Evolutionary conservation across 139 green algal species (phyloP), one percentile per base, ranked within the genome.

Genomic region (Bryopsis sp.): DNA sequence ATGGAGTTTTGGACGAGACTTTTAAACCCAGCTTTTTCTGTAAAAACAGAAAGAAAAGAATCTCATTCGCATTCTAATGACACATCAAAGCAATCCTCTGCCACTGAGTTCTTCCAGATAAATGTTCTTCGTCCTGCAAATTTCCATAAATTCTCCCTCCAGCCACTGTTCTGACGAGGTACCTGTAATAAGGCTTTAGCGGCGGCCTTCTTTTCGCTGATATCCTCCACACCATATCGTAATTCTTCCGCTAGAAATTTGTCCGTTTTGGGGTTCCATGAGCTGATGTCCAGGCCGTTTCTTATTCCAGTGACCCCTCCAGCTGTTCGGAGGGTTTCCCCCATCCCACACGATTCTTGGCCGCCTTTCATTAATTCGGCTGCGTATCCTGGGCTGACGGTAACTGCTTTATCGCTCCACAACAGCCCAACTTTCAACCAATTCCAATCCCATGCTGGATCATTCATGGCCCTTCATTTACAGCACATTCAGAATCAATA

Each of bases 361-460:
- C 2, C 2, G 6, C 36, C 62, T n/a, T 43, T n/a, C 33, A 34
- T 5, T 33, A 95, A 75, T 73, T 95, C 85, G 2, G 34, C 2
- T 0, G 87, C 87, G 57, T 95, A 92, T 2, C 28, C 33, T 0
- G 78, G 78, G 68, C 83, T 92, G 29, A 96, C 90, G 6, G 90
- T 96, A n/a, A 94, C 47, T 0, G 88, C 11, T 4, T 58, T 32
- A 54, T 94, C 83, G 35, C 68, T 75, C 1, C 58, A 33, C 8
- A 75, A 43, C 38, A 95, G 64, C 1, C 78, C 86, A 0, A 73
- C 84, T n/a, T 77, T 68, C 64, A 94, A 79, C 86, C 86, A 92
- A 70, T 85, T 90, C 35, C 90, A 43, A 24, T 73, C 7, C 59
- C 59, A 24, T 24, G 6, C 7, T 15, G 7, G 11, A 15, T 61